Conservation (phyloP, 345 rosid genomes). For the Aquilaria yunnanensis region DNA sequence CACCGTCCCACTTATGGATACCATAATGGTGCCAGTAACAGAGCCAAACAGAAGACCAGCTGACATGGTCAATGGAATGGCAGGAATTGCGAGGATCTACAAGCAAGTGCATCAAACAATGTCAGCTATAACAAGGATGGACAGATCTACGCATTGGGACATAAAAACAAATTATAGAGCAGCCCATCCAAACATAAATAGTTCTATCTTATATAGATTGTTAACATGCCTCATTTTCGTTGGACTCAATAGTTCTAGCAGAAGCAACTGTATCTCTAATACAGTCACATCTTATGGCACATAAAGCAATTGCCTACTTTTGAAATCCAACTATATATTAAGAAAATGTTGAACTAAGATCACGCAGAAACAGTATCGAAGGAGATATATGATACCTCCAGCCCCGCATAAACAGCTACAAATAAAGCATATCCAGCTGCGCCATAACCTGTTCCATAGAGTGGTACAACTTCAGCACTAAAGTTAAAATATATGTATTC, state of each 20-base stretch:
- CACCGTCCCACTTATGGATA: conserved; percentile 98
- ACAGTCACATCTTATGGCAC: neutral
- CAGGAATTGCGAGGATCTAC: conserved; percentile 92
- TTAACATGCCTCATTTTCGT: neutral
- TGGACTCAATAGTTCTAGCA: neutral
- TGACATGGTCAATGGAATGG: conserved; percentile 93
- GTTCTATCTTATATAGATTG: too few relatives aligned
- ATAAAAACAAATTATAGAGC: neutral
- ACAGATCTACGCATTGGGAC: neutral
- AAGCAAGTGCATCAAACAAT: conserved; percentile 7
- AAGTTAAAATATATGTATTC: neutral
- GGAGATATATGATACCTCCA: conserved; percentile 53
- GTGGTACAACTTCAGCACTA: conserved; percentile 10
- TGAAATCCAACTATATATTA: neutral
- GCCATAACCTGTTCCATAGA: conserved; percentile 64
- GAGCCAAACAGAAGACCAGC: conserved; percentile 99
- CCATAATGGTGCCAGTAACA: conserved; percentile 77
- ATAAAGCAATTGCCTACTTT: neutral
- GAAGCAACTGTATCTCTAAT: neutral
- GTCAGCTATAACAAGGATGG: conserved; percentile 12
- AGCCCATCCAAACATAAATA: neutral
- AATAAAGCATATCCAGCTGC: conserved; percentile 93
- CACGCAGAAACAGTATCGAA: conserved; percentile 3
- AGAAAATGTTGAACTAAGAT: neutral
- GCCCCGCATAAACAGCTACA: conserved; percentile 87